phyloP scores from a whole-genome alignment of 2,329 filamentous ascomycete genomes.

The Hymenoscyphus infarciens region DNA sequence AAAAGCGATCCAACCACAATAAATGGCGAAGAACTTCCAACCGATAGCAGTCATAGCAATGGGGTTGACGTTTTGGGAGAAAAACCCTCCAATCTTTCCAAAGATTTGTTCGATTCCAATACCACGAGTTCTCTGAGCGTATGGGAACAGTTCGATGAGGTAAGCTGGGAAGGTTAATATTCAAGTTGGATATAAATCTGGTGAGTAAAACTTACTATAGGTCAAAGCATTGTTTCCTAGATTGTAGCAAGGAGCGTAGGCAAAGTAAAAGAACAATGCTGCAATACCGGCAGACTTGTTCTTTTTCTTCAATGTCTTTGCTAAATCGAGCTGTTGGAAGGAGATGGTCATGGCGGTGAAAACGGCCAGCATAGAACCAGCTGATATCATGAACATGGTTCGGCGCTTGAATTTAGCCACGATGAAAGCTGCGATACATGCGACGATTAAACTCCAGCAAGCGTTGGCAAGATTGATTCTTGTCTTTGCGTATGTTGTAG shows the following conservation, averaged over 20 bases:
- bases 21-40: slow-evolving; percentile 45
- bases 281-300: slow-evolving; percentile 26
- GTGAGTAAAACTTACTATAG: slow-evolving; percentile 45
- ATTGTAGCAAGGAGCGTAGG: slow-evolving; percentile 58
- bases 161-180: slow-evolving; percentile 39
- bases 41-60: slow-evolving; percentile 40
- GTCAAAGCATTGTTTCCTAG: slow-evolving; percentile 63
- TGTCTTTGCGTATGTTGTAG: slow-evolving; percentile 40
- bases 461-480: slow-evolving; percentile 45
- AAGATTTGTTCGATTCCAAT: slow-evolving; percentile 42
- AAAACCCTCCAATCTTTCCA: slow-evolving; percentile 44
- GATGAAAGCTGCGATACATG: slow-evolving; percentile 40
- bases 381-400: slow-evolving; percentile 50
- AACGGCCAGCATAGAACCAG: slow-evolving; percentile 48
- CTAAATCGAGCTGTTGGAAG: slow-evolving; percentile 39
- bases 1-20: slow-evolving; percentile 42
- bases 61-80: slow-evolving; percentile 45
- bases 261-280: slow-evolving; percentile 57
- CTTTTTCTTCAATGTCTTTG: slow-evolving; percentile 31
- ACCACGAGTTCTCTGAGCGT: slow-evolving; percentile 53
- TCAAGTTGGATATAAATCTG: background rate
- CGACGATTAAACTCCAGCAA: slow-evolving; percentile 44
- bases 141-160: slow-evolving; percentile 56
- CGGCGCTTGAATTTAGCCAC: slow-evolving; percentile 44
- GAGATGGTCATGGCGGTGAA: slow-evolving; percentile 56